phyloP scores from a whole-genome alignment of 495 filamentous ascomycete genomes.

The Podospora bellae-mahoneyi region DNA sequence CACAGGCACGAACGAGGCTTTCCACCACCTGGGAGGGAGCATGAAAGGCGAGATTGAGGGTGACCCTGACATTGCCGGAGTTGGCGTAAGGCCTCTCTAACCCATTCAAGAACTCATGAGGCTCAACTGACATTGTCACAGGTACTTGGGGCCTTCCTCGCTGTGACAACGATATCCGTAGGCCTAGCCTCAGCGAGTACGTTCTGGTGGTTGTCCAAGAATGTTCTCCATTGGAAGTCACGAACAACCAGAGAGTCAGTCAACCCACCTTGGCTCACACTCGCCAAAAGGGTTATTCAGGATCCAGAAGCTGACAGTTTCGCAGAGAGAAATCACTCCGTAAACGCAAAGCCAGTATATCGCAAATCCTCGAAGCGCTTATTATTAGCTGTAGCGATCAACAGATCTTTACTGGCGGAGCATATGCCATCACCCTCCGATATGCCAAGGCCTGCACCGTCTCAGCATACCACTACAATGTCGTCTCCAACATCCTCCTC shows the following conservation, averaged over 20 bases:
- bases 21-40: constrained; percentile 4
- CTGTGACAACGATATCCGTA: constrained; percentile 17
- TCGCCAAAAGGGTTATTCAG: too few species aligned
- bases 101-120: not conserved
- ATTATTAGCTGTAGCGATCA: constrained; percentile 42
- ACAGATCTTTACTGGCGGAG: constrained; percentile 41
- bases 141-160: constrained; percentile 26
- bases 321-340: constrained; percentile 6
- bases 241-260: constrained; percentile 3
- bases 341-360: constrained; percentile 21
- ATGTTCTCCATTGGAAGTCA: constrained; percentile 14
- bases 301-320: not conserved
- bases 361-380: constrained; percentile 36
- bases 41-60: constrained; percentile 6
- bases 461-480: constrained; percentile 44
- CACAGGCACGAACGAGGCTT: constrained; percentile 5
- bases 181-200: constrained; percentile 19
- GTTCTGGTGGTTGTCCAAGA: constrained; percentile 25
- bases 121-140: constrained; percentile 7
- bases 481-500: constrained; percentile 41
- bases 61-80: constrained; percentile 28
- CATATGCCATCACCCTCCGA: constrained; percentile 38
- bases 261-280: too few species aligned
- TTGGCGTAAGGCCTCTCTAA: constrained; percentile 19
- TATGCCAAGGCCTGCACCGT: constrained; percentile 38